Conservation (phyloP, 352 stramenopile species). For the Plasmopara muralis region DNA sequence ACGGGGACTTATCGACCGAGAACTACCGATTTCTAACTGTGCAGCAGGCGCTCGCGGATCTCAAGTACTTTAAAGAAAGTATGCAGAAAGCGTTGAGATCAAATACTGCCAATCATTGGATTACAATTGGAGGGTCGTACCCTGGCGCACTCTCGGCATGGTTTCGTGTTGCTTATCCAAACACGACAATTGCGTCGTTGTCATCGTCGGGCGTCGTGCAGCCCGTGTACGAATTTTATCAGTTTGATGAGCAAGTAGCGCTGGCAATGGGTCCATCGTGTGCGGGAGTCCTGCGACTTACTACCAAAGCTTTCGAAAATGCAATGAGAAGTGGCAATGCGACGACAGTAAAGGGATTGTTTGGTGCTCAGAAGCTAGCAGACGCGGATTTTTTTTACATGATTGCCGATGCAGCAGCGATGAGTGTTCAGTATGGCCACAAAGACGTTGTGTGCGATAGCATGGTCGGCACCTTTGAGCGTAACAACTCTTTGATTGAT, state of each 20-base stretch:
- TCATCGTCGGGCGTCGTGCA: slow-evolving; percentile 78
- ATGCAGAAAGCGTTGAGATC: slow-evolving; percentile 38
- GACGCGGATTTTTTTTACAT: slow-evolving; percentile 88
- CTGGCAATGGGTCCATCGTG: slow-evolving; percentile 49
- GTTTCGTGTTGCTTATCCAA: slow-evolving; percentile 77
- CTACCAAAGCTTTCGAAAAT: slow-evolving; percentile 60
- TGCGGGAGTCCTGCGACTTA: slow-evolving; percentile 50
- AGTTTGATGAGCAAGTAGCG: slow-evolving; percentile 79
- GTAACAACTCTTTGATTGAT: slow-evolving; percentile 47
- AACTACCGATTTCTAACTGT: slow-evolving; percentile 78
- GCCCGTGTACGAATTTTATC: slow-evolving; percentile 68
- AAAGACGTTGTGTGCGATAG: slow-evolving; percentile 71
- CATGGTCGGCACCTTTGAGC: slow-evolving; percentile 45
- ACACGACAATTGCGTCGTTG: slow-evolving; percentile 64
- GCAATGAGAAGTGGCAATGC: slow-evolving; percentile 43
- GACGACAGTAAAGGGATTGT: slow-evolving; percentile 51
- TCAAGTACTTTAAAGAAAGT: slow-evolving; percentile 77
- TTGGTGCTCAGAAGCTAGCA: slow-evolving; percentile 48
- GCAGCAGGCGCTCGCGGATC: slow-evolving; percentile 79
- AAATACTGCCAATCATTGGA: slow-evolving; percentile 42
- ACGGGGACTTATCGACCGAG: slow-evolving; percentile 54
- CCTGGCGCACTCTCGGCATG: slow-evolving; percentile 72
- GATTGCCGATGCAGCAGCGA: slow-evolving; percentile 79
- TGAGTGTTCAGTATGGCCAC: slow-evolving; percentile 85
- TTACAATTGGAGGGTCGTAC: slow-evolving; percentile 80